A percentile compares a stretch with the other conserved stretches of the same genome.
Conservation (phyloP, 768 basidiomycete species). For the Collybia nuda region DNA sequence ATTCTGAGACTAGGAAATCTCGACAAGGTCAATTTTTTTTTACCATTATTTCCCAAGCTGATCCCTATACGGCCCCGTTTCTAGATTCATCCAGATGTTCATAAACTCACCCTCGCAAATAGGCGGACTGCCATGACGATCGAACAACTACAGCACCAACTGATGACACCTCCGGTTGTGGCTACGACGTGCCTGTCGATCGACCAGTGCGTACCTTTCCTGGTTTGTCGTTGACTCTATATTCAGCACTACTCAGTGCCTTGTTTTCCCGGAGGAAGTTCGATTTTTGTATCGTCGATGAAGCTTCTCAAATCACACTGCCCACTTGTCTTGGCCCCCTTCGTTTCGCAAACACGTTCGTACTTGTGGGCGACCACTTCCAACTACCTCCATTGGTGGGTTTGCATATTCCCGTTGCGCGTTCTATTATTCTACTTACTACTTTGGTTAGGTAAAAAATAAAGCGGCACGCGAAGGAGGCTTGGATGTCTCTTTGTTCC, state of each 20-base stretch:
- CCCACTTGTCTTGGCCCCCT: constrained; percentile 95
- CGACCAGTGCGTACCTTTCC: constrained; percentile 71
- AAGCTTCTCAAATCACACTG: constrained; percentile 96
- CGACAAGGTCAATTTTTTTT: constrained; percentile 68
- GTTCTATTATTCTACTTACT: background rate
- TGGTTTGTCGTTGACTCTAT: background rate
- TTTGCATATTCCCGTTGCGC: background rate
- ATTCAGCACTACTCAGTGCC: constrained; percentile 45
- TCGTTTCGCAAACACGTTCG: constrained; percentile 85
- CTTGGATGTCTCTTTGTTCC: constrained; percentile 87
- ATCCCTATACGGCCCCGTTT: constrained; percentile 1
- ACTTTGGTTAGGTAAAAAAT: constrained; percentile 70
- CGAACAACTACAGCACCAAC: constrained; percentile 78
- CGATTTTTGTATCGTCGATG: constrained; percentile 97
- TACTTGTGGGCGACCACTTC: constrained; percentile 96
- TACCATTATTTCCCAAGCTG: background rate
- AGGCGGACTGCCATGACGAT: constrained; percentile 59
- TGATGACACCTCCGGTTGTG: constrained; percentile 89
- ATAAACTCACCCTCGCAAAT: constrained; percentile 65
- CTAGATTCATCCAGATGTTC: constrained; percentile 88
- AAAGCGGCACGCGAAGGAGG: constrained; percentile 78
- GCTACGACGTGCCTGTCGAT: constrained; percentile 94
- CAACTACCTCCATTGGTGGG: constrained; percentile 92
- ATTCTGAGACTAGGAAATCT: constrained; percentile 87
- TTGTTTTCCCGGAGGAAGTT: constrained; percentile 84